Evolutionary conservation across 2,329 filamentous ascomycete genomes (phyloP).

Genomic region (Monilinia aucupariae): DNA sequence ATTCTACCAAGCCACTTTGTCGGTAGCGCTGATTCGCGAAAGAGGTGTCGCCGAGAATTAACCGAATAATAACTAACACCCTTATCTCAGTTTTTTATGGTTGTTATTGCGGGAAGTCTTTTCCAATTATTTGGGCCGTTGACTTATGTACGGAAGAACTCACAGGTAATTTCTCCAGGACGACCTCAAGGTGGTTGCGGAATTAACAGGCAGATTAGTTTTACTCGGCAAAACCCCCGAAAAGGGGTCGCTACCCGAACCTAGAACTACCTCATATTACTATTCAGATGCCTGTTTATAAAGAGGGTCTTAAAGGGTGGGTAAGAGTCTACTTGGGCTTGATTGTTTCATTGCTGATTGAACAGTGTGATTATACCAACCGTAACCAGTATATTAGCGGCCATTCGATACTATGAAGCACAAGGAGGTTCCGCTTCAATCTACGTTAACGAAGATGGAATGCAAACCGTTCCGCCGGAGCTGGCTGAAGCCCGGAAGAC

Average conservation of each 20-base stretch:
- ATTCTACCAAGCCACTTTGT: slow-evolving; percentile 5
- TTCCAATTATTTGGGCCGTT: slow-evolving; percentile 26
- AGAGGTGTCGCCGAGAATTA: not conserved
- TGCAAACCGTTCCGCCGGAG: slow-evolving; percentile 45
- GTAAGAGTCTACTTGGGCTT: not conserved
- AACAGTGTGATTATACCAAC: slow-evolving; percentile 49
- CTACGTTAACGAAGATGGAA: slow-evolving; percentile 63
- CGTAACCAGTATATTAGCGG: slow-evolving; percentile 51
- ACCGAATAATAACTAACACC: slow-evolving; percentile 30
- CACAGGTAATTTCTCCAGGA: not conserved
- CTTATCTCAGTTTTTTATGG: slow-evolving; percentile 19
- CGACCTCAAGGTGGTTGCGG: too few relatives aligned
- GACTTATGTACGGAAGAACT: slow-evolving; percentile 23
- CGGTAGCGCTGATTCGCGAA: not conserved
- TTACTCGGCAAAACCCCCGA: slow-evolving; percentile 38
- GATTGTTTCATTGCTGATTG: not conserved
- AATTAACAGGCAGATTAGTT: slow-evolving; percentile 1
- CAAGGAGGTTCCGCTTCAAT: slow-evolving; percentile 61
- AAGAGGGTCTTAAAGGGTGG: slow-evolving; percentile 39
- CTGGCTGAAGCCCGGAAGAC: slow-evolving; percentile 42
- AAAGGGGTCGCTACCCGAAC: slow-evolving; percentile 21
- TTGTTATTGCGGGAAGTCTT: slow-evolving; percentile 20
- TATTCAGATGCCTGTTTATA: slow-evolving; percentile 47
- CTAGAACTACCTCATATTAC: slow-evolving; percentile 39
- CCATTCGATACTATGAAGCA: slow-evolving; percentile 53